Base-by-base conservation (phyloP, 2,329 filamentous ascomycete species). In the Calonectria hawksworthii region DNA sequence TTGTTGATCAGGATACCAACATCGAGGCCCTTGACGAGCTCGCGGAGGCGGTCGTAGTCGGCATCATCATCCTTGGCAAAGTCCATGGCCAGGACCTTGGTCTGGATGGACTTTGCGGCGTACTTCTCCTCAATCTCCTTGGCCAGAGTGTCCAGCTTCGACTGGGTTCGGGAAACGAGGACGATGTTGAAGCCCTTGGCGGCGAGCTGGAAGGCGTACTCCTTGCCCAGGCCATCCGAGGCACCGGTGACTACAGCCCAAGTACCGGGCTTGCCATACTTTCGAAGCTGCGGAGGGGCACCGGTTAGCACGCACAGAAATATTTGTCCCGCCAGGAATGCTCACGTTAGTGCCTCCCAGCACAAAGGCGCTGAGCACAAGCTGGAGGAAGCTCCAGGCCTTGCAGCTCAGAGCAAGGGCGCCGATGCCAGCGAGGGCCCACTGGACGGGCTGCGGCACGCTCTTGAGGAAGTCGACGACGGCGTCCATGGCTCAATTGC, bases 241-340 rank as follows among this genome's bases (percentile, higher is more conserved):
- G 96, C 97, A 77, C 97, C 97, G 32, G 97, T 99, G 51, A 99
- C 91, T 70, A 99, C 92, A 38, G 95, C 97, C 96, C 96, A 99
- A 73, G 94, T 96, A 76, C 96, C 96, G 82, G 95, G 95, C 80
- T 94, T 94, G 79, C 96, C 97, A 87, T 98, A 99, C 79, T 94
- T 95, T 80, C 93, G 93, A 73, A 99, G 93, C 96, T 98, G 74
- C 2, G 10, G 3, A 63, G 68, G 36, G 59, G 38, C 10, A 38
- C 4, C 16, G 4, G 41, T 65, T 65, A 63, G 56, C 56, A 28
- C 10, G 23, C 18, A 41, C 36, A 28, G 10, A 2, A 18, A 28
- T 28, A 16, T 21, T 63, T 41, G n/a, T 41, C 34, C 56, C 23
- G 23, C 61, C 36, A 34, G 56, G 18, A 54, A 32, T 14, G 83